Conservation (phyloP, 179 eudicot genomes). For the Sideroxylon spinosum region DNA sequence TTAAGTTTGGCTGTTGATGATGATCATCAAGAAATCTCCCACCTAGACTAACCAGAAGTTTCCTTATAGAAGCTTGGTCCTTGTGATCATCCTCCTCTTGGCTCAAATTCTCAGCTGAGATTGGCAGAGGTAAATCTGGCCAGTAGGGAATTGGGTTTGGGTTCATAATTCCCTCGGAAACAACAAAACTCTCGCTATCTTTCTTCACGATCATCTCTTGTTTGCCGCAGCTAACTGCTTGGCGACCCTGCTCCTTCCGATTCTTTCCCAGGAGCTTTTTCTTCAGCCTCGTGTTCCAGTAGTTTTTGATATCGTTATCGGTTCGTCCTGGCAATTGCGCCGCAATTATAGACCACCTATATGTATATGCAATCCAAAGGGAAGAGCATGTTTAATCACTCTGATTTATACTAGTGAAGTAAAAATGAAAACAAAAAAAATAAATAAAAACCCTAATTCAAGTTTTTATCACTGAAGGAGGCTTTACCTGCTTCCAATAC, state of each 20-base stretch:
- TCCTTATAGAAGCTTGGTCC: constrained; percentile 25
- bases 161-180: constrained; percentile 23
- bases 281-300: constrained; percentile 76
- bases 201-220: constrained; percentile 30
- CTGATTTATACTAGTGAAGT: no score
- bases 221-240: constrained; percentile 17
- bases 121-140: constrained; percentile 23
- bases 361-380: neutral
- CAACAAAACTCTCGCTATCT: constrained; percentile 23
- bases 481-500: constrained; percentile 51
- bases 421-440: neutral
- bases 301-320: constrained; percentile 68
- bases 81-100: constrained; percentile 12
- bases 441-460: neutral
- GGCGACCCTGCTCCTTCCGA: constrained; percentile 35
- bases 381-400: neutral
- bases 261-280: constrained; percentile 57
- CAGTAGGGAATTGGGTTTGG: constrained; percentile 33
- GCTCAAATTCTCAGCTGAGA: constrained; percentile 18
- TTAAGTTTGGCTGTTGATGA: constrained; percentile 17
- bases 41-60: constrained; percentile 21
- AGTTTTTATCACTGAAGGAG: no score
- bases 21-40: constrained; percentile 29
- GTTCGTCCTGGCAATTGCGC: constrained; percentile 72
- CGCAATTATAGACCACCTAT: constrained; percentile 72